Conservation (phyloP, 2,329 filamentous ascomycete species). For the Beauveria sp. region DNA sequence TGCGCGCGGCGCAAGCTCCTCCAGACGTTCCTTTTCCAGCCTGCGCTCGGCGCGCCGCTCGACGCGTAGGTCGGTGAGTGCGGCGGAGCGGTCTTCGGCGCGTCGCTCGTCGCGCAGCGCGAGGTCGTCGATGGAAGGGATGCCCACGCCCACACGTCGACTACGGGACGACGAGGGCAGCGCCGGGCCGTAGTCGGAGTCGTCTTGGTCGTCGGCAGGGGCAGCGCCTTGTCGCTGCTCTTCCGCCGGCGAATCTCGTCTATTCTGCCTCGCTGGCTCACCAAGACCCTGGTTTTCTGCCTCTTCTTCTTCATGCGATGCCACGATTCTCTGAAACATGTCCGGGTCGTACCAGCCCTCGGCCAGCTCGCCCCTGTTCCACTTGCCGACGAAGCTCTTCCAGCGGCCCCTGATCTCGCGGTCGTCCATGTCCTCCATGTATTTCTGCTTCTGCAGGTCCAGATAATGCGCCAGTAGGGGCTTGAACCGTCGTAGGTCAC, state of each 20-base stretch:
- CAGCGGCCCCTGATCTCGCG: slow-evolving; percentile 75
- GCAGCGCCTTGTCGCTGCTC: neutral
- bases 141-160: slow-evolving; percentile 43
- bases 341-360: slow-evolving; percentile 90
- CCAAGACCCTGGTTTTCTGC: neutral
- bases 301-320: slow-evolving; percentile 16
- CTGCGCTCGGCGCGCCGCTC: slow-evolving; percentile 58
- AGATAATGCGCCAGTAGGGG: slow-evolving; percentile 78
- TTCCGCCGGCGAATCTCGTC: slow-evolving; percentile 12
- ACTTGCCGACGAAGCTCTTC: slow-evolving; percentile 89
- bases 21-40: slow-evolving; percentile 62
- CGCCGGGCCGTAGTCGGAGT: slow-evolving; percentile 40
- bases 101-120: slow-evolving; percentile 46
- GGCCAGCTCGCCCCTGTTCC: slow-evolving; percentile 82
- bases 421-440: slow-evolving; percentile 61
- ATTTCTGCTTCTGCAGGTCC: slow-evolving; percentile 74
- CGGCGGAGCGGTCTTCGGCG: slow-evolving; percentile 42
- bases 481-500: slow-evolving; percentile 58
- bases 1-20: slow-evolving; percentile 76
- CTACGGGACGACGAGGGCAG: slow-evolving; percentile 17
- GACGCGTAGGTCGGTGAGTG: slow-evolving; percentile 48
- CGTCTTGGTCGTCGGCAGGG: slow-evolving; percentile 15
- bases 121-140: slow-evolving; percentile 70
- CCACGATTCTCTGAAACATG: slow-evolving; percentile 42
- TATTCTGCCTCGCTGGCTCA: slow-evolving; percentile 4